A percentile compares a stretch with the other conserved stretches of the same genome.
phyloP scores from a whole-genome alignment of 1,284 basidiomycete species.

The Moniliophthora roreri region DNA sequence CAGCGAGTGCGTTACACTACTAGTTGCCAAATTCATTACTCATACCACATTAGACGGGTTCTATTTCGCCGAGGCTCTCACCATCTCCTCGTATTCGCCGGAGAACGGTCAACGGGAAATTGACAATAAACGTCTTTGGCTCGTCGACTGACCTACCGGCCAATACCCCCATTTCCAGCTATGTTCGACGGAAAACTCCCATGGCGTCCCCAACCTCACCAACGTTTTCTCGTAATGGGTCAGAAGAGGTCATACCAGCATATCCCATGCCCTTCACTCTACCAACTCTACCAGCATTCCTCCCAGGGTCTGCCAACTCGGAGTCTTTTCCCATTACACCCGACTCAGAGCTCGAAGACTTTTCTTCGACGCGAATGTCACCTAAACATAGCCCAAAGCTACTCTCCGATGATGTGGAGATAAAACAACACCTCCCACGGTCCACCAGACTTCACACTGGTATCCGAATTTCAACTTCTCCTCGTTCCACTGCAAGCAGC shows the following conservation, averaged over 20 bases:
- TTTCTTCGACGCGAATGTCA: slow-evolving; percentile 7
- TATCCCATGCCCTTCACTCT: slow-evolving; percentile 56
- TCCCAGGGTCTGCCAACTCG: slow-evolving; percentile 38
- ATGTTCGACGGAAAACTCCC: slow-evolving; percentile 74
- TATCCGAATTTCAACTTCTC: slow-evolving; percentile 41
- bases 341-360: slow-evolving; percentile 26
- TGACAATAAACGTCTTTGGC: slow-evolving; percentile 42
- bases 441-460: slow-evolving; percentile 35
- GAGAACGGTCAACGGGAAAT: slow-evolving; percentile 35
- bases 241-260: slow-evolving; percentile 31
- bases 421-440: slow-evolving; percentile 29
- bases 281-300: slow-evolving; percentile 53
- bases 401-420: slow-evolving; percentile 28
- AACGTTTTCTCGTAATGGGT: slow-evolving; percentile 49
- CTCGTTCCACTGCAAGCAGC: slow-evolving; percentile 15
- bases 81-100: slow-evolving; percentile 37
- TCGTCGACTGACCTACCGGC: slow-evolving; percentile 45
- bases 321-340: slow-evolving; percentile 42
- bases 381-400: slow-evolving; percentile 13
- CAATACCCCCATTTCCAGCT: slow-evolving; percentile 73
- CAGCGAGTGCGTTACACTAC: slow-evolving; percentile 24
- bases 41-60: slow-evolving; percentile 33
- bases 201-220: slow-evolving; percentile 69
- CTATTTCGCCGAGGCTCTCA: slow-evolving; percentile 45
- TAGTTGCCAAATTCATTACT: slow-evolving; percentile 6